Evolutionary conservation across 2,329 filamentous ascomycete genomes (phyloP).

Genomic region (Pseudocercospora fijiensis): DNA sequence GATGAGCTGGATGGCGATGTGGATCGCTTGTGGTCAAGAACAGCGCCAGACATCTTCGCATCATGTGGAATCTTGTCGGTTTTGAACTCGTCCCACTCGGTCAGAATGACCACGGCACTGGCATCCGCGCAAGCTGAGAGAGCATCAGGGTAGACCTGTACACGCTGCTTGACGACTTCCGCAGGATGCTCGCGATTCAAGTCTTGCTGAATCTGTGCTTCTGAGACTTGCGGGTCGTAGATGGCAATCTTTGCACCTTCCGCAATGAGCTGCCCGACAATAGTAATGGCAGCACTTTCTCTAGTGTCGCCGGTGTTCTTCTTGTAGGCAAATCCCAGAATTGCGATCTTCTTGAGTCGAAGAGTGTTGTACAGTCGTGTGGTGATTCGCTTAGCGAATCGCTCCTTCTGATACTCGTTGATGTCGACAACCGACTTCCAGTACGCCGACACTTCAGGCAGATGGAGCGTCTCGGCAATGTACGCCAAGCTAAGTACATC

Average conservation of each 20-base stretch:
- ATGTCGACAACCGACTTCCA: slow-evolving; percentile 73
- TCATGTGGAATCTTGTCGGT: slow-evolving; percentile 28
- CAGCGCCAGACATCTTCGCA: background rate
- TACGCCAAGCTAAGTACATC: slow-evolving; percentile 73
- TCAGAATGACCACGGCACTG: slow-evolving; percentile 39
- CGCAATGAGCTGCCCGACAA: slow-evolving; percentile 64
- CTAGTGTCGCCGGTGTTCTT: slow-evolving; percentile 74
- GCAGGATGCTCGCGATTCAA: slow-evolving; percentile 29
- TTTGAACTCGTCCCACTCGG: slow-evolving; percentile 41
- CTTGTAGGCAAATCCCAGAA: slow-evolving; percentile 78
- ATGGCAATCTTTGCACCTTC: slow-evolving; percentile 65
- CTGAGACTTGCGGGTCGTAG: slow-evolving; percentile 59
- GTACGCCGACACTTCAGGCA: slow-evolving; percentile 71
- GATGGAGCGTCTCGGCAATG: slow-evolving; percentile 66
- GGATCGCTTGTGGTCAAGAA: background rate
- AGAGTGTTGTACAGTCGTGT: slow-evolving; percentile 67
- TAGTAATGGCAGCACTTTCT: slow-evolving; percentile 67
- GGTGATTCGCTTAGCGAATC: slow-evolving; percentile 67
- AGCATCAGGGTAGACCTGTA: slow-evolving; percentile 34
- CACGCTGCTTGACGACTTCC: slow-evolving; percentile 31
- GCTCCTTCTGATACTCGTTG: slow-evolving; percentile 71
- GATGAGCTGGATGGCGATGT: slow-evolving; percentile 21
- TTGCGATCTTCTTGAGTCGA: slow-evolving; percentile 65
- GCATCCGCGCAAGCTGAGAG: slow-evolving; percentile 38
- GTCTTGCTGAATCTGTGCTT: slow-evolving; percentile 38